Evolutionary conservation across 768 basidiomycete species (phyloP), one percentile per base, ranked within the genome.

Genomic region (Tricholoma sp.): DNA sequence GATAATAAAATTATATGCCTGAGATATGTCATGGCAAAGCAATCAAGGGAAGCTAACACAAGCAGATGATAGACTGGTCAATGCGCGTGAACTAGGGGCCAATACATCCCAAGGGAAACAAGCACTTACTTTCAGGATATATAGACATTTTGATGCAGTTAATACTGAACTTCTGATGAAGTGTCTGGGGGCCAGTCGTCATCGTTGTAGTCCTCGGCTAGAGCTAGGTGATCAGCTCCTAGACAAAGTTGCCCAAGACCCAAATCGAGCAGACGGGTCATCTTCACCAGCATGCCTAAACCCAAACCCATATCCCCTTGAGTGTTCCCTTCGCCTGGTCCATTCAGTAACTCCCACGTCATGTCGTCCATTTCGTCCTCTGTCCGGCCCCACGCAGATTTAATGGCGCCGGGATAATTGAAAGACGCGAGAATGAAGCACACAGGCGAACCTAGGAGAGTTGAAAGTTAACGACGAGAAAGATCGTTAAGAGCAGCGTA

Each of bases 381-480:
- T 62, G 75, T 79, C 11, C 79, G 75, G 0, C 89, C 89, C 87
- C 88, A 91, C 0, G 84, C 79, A 1, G 78, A 76, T 64, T 80
- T 83, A 27, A 89, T 86, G 5, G 82, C 83, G 0, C 70, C 72
- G 0, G 86, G 86, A 62, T 83, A 83, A 65, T 79, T 79, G 70
- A 83, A 84, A 0, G 83, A 82, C 6, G 89, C 87, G 39, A 89
- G 71, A 22, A 89, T 78, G 67, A 91, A 91, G 70, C 89, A 91
- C 31, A 91, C 71, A 0, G 87, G 79, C 0, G 89, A 91, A 64
- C 89, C 89, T 91, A 59, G n/a, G 14, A 32, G 14, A 50, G 35
- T 21, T 22, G 50, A 46, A 51, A n/a, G 57, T 43, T 10, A 32
- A 39, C 54, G n/a, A 41, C 11, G 18, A 19, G 47, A 22, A 34